A percentile compares a stretch with the other conserved stretches of the same genome.
phyloP scores from a whole-genome alignment of 2,329 filamentous ascomycete genomes.

The Colletotrichum sidae region DNA sequence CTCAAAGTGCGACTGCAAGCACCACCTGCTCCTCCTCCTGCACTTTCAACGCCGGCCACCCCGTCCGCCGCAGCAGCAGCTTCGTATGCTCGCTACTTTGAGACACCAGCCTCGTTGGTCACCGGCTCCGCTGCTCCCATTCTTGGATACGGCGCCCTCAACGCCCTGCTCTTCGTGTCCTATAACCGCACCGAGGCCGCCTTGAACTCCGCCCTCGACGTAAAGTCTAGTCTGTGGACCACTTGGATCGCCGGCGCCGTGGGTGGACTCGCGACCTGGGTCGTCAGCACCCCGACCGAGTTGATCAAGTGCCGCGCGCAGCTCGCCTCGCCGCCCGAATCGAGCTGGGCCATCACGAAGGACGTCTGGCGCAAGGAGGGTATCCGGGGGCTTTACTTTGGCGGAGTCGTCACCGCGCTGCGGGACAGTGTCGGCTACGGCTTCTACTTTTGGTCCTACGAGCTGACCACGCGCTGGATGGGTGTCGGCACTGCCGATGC shows the following conservation, averaged over 20 bases:
- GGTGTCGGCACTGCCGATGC: constrained; percentile 44
- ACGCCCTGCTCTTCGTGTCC: constrained; percentile 88
- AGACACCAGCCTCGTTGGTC: constrained; percentile 54
- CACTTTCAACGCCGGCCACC: constrained; percentile 12
- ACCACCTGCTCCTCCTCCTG: constrained; percentile 20
- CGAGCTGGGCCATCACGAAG: constrained; percentile 73
- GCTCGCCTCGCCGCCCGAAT: constrained; percentile 61
- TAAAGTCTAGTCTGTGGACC: constrained; percentile 66
- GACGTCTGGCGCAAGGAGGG: constrained; percentile 68
- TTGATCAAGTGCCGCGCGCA: constrained; percentile 91
- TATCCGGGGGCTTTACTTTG: constrained; percentile 81
- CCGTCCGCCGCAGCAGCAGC: constrained; percentile 34
- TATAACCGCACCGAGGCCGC: constrained; percentile 86
- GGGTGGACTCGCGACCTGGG: constrained; percentile 86
- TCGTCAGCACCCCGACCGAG: constrained; percentile 89
- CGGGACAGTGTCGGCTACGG: constrained; percentile 94
- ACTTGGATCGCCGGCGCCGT: constrained; percentile 84
- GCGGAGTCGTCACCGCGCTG: constrained; percentile 83
- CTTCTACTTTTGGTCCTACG: constrained; percentile 97
- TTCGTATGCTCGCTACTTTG: constrained; percentile 47
- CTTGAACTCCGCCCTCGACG: constrained; percentile 57
- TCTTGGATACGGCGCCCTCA: constrained; percentile 89
- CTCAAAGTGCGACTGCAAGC: constrained; percentile 87
- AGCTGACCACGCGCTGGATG: constrained; percentile 74
- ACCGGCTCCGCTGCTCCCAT: constrained; percentile 86